Evolutionary conservation across 768 basidiomycete genomes (phyloP), one percentile per base, ranked within the genome.

Genomic region (Suillus placidus): DNA sequence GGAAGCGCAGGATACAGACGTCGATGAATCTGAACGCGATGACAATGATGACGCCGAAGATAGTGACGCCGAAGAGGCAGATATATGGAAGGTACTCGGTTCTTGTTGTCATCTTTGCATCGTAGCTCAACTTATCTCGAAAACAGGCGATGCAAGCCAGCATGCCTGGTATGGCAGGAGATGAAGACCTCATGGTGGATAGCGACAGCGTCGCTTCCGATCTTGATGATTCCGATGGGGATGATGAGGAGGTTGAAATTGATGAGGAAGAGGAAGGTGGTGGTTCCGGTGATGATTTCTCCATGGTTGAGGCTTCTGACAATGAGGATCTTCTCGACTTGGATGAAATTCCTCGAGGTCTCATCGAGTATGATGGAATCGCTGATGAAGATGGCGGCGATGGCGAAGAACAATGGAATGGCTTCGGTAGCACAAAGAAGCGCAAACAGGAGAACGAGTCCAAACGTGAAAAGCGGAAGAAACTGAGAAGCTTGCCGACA

Each of bases 121-220:
- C 34, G 30, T 9, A 0, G 8, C 7, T 38, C 7, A 40, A 64
- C 14, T 42, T 23, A 57, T 26, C 12, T 35, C 34, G 32, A 37
- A 62, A 13, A 23, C 67, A 97, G 95, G 95, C 87, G 0, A 96
- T 97, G 93, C 87, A 93, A 82, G 86, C 87, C n/a, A 86, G 87
- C 3, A 90, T 96, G 86, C 93, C 92, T 3, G 84, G 81, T 64
- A 81, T 80, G 23, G 73, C 73, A 4, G 87, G 82, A 13, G 87
- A 86, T 20, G 84, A 83, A 26, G 79, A 79, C 20, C 74, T 83
- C 32, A 65, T 81, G 62, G 80, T 81, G 4, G 82, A 80, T 42
- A 78, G 74, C 40, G 82, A 78, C 8, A 73, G 75, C 16, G 14
- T 73, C 18, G 70, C 68, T 6, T 71, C 70, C 13, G 76, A 69